Conservation (phyloP, 2,329 filamentous ascomycete genomes). For the Pseudogymnoascus sp. region DNA sequence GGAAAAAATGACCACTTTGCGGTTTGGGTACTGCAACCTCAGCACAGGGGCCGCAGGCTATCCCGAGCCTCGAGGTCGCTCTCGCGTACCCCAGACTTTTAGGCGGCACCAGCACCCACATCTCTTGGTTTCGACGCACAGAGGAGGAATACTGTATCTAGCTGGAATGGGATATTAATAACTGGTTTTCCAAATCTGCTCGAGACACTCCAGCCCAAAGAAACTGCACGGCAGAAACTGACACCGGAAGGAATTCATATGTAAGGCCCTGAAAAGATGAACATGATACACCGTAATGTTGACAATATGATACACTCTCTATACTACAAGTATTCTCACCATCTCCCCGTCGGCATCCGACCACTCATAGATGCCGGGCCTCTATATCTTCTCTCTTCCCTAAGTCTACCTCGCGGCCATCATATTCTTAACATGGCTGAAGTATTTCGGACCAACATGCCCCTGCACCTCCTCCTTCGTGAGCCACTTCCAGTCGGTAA, state of each 20-base stretch:
- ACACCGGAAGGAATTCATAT: neutral
- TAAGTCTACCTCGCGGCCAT: constrained; percentile 62
- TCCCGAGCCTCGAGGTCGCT: too few species aligned
- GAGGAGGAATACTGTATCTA: too few species aligned
- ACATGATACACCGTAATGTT: constrained; percentile 6
- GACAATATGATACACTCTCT: constrained; percentile 8
- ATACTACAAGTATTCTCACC: neutral
- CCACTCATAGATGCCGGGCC: neutral
- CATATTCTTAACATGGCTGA: constrained; percentile 71
- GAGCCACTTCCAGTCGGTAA: constrained; percentile 86
- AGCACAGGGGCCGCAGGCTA: too few species aligned
- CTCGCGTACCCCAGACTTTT: too few species aligned
- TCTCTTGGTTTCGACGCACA: too few species aligned
- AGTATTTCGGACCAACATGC: constrained; percentile 63
- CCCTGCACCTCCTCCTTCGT: constrained; percentile 78
- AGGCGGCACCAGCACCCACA: too few species aligned
- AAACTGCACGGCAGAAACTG: too few species aligned
- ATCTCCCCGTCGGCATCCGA: neutral
- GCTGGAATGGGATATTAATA: too few species aligned
- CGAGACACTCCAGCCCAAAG: too few species aligned
- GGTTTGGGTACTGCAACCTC: too few species aligned
- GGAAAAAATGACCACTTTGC: too few species aligned
- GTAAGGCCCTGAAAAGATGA: neutral
- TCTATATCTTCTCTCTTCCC: constrained; percentile 14
- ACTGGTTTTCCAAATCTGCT: too few species aligned